These are phyloP conservation scores for Amanita molliuscula DNA, from an alignment of 768 basidiomycete genomes.

Conservation along the genomic window DNA sequence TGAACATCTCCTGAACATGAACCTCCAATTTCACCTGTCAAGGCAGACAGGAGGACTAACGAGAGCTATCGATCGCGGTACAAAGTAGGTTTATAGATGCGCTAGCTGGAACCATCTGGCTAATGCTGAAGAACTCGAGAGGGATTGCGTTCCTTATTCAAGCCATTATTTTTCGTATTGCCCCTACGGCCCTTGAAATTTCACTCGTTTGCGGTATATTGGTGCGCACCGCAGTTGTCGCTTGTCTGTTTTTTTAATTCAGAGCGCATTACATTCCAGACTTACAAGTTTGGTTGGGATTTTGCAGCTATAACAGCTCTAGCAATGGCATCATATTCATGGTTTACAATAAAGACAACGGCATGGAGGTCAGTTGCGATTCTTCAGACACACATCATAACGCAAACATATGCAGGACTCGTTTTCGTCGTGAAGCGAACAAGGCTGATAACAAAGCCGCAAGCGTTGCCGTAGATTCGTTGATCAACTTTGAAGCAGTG, in stretches of 20 bases:
- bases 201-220: slow-evolving; percentile 95
- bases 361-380: slow-evolving; percentile 68
- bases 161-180: slow-evolving; percentile 89
- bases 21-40: slow-evolving; percentile 86
- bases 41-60: slow-evolving; percentile 95
- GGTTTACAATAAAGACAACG: slow-evolving; percentile 96
- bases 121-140: slow-evolving; percentile 27
- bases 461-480: slow-evolving; percentile 83
- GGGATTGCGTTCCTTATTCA: slow-evolving; percentile 94
- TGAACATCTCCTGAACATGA: slow-evolving; percentile 82
- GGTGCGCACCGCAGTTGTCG: slow-evolving; percentile 33
- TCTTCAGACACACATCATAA: slow-evolving; percentile 1
- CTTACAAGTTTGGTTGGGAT: slow-evolving; percentile 96
- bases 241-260: background rate
- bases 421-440: slow-evolving; percentile 91
- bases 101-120: background rate
- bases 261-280: slow-evolving; percentile 36
- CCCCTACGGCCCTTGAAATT: slow-evolving; percentile 93
- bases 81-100: slow-evolving; percentile 54
- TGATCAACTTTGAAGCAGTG: slow-evolving; percentile 98
- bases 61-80: slow-evolving; percentile 93
- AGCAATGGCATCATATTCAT: slow-evolving; percentile 86
- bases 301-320: slow-evolving; percentile 85
- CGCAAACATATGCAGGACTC: slow-evolving; percentile 43
- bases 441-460: slow-evolving; percentile 96